phyloP scores from a whole-genome alignment of 306 rosid species.

The Rosa rugosa region DNA sequence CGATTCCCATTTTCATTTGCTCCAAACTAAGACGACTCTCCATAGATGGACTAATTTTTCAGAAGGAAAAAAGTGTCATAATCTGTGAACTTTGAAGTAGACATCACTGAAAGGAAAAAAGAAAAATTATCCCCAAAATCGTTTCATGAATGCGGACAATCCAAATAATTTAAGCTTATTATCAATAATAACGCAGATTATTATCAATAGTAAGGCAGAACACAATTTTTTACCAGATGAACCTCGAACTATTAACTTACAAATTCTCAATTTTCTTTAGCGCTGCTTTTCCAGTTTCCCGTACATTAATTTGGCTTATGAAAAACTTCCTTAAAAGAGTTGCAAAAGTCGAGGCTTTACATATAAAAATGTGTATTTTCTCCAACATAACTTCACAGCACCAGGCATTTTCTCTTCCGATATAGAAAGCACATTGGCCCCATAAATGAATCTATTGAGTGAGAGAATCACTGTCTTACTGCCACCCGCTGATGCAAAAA shows the following conservation, averaged over 20 bases:
- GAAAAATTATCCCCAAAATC: background rate
- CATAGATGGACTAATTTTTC: no score
- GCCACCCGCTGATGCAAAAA: conserved; percentile 14
- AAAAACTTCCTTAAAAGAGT: background rate
- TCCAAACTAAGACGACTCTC: no score
- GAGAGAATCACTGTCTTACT: background rate
- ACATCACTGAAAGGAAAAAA: background rate
- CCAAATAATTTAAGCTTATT: background rate
- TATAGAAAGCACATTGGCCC: background rate
- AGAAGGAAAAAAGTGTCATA: background rate
- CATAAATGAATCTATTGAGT: conserved; percentile 1
- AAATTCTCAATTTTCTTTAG: no score
- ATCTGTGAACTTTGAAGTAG: background rate
- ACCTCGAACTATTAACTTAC: background rate
- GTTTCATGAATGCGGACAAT: background rate
- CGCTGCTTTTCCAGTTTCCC: background rate
- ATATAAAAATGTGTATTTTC: background rate
- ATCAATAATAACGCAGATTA: background rate
- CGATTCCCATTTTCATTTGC: no score
- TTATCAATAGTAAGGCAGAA: background rate
- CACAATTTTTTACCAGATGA: background rate
- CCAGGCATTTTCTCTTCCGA: background rate
- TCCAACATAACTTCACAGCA: background rate
- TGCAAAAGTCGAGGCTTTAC: background rate
- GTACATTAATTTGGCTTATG: background rate